These are phyloP conservation scores for Glycine latifolia DNA, from an alignment of 306 rosid genomes.

Conservation along the genomic window DNA sequence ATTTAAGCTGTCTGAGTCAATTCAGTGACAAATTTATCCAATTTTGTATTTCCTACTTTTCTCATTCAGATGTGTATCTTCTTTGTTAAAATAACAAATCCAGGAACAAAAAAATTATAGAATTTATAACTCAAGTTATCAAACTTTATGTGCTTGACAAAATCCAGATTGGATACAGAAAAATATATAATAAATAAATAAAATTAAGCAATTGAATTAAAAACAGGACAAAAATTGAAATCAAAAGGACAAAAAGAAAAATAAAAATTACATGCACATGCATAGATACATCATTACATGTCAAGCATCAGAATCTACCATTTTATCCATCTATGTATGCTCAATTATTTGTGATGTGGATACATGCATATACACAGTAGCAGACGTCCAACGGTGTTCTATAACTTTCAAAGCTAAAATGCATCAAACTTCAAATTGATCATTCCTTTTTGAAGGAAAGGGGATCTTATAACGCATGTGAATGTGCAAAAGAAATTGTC, in stretches of 20 bases:
- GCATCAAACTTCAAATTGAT: conserved; percentile 28
- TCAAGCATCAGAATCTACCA: conserved; percentile 2
- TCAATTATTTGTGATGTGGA: neutral
- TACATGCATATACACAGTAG: neutral
- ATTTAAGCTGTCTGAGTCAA: no score
- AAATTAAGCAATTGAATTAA: no score
- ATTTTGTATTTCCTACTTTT: no score
- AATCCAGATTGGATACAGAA: no score
- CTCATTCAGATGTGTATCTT: no score
- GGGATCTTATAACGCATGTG: neutral
- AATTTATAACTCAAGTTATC: no score
- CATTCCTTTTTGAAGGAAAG: neutral
- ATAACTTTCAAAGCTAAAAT: conserved; percentile 21
- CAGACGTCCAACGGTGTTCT: neutral
- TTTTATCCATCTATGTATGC: neutral
- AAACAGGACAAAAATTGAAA: no score
- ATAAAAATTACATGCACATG: neutral
- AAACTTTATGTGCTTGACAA: no score
- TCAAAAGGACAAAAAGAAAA: neutral
- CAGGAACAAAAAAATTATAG: no score
- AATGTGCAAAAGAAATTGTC: conserved; percentile 28
- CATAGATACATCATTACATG: neutral
- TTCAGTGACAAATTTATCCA: no score
- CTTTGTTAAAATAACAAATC: no score
- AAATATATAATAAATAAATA: no score